Evolutionary conservation across 768 basidiomycete species (phyloP).

Genomic region (Psilocybe cubensis): DNA sequence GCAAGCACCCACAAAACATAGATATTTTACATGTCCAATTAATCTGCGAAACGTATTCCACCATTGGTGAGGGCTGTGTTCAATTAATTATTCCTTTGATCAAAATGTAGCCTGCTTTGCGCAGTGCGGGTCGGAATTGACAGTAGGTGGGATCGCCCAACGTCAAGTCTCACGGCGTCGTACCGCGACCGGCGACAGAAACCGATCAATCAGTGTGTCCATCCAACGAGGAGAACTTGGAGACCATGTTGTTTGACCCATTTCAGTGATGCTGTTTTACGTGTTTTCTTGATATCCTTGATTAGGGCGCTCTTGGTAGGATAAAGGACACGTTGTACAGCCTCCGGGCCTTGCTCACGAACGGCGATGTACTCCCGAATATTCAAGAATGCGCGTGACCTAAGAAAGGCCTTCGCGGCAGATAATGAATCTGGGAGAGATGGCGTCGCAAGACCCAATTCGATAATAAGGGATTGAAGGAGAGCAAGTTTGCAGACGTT

Average conservation of each 20-base stretch:
- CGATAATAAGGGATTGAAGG: conserved; percentile 75
- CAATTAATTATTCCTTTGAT: background rate
- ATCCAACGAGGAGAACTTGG: conserved; percentile 63
- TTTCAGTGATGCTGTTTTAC: conserved; percentile 44
- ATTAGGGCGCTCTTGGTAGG: conserved; percentile 64
- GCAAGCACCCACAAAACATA: background rate
- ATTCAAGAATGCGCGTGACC: conserved; percentile 69
- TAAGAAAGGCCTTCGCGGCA: conserved; percentile 71
- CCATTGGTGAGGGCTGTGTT: background rate
- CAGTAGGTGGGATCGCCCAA: background rate
- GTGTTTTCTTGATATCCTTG: conserved; percentile 55
- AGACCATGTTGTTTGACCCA: conserved; percentile 70
- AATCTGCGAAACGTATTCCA: background rate
- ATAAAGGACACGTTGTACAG: conserved; percentile 63
- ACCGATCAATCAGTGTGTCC: conserved; percentile 35
- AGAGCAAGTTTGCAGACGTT: conserved; percentile 57
- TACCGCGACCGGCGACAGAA: background rate
- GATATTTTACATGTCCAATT: background rate
- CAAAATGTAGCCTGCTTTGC: too few relatives aligned
- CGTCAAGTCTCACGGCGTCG: background rate
- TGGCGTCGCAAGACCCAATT: conserved; percentile 64
- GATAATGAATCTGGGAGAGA: conserved; percentile 59
- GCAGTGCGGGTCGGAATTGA: too few relatives aligned
- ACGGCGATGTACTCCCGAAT: conserved; percentile 73
- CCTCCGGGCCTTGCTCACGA: conserved; percentile 64